Base-by-base conservation (phyloP, 352 stramenopile species). In the Pythium aristosporum region DNA sequence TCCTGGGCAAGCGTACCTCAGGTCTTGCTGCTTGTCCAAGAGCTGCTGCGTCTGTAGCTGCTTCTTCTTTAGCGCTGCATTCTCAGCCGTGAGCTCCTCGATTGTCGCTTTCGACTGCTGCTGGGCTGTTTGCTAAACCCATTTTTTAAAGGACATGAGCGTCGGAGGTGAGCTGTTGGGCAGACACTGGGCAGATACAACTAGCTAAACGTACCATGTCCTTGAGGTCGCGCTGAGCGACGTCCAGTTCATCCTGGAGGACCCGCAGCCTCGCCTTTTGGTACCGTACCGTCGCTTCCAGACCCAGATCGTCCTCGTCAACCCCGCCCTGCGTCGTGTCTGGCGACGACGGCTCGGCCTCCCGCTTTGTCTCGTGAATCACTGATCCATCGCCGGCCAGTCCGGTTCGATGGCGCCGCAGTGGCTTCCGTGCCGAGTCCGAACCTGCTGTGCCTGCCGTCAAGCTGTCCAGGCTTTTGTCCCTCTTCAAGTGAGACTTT, bases 11-110 rank as follows among this genome's bases (percentile, higher is more conserved):
- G 25, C 25, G 8, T 41, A 91, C 82, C 73, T 82, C 8, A 94
- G 72, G 41, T 90, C 84, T 61, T 80, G 75, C 44, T 94, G 85
- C 44, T 94, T 94, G 51, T 91, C 82, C 23, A 94, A 65, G 13
- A 94, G 60, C 37, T 83, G 75, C 36, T 89, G 73, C 1, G 78
- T 85, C 30, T 92, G 83, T 61, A 88, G 77, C 1, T 65, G 65
- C 51, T 92, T 89, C 60, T 91, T 90, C 18, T 47, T 61, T 11
- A 85, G 51, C 13, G 63, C 34, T n/a, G 64, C 32, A 51, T 79
- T 88, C 28, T 94, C 78, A 0, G 58, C 53, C 34, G 72, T 78
- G 20, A 89, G 63, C 8, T 75, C 73, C 9, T 91, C 82, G 4
- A 88, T 65, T 47, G 82, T 69, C 1, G 47, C 36, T 43, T 79